Evolutionary conservation across 2,329 filamentous ascomycete species (phyloP).

Genomic region (Colletotrichum camelliae): DNA sequence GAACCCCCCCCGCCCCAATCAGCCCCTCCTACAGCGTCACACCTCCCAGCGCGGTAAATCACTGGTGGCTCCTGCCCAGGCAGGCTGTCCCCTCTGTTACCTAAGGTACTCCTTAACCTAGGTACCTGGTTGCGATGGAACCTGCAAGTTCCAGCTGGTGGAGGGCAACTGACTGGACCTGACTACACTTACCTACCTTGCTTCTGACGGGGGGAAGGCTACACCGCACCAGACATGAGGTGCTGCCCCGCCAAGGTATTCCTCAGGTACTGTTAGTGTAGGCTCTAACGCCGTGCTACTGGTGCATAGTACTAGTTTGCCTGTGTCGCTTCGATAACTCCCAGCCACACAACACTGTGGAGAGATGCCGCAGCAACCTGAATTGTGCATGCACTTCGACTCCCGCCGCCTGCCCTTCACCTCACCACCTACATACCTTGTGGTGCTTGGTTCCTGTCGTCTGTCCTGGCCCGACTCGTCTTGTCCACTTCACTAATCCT

Average conservation of each 20-base stretch:
- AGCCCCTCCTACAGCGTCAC: constrained; percentile 6
- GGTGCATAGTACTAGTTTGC: neutral
- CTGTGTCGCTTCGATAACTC: neutral
- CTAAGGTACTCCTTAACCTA: neutral
- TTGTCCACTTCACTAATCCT: neutral
- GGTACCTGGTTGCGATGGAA: neutral
- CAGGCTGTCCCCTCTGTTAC: neutral
- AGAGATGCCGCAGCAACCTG: neutral
- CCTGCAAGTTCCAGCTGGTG: constrained; percentile 10
- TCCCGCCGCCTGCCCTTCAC: constrained; percentile 11
- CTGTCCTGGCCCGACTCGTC: neutral
- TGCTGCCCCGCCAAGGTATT: neutral
- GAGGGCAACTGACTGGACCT: neutral
- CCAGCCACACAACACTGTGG: neutral
- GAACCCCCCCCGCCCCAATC: constrained; percentile 1
- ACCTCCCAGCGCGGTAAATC: neutral
- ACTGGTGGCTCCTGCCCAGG: neutral
- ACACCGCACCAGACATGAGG: neutral
- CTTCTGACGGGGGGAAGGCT: neutral
- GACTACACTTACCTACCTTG: neutral
- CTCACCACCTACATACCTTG: constrained; percentile 1
- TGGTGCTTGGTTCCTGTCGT: neutral
- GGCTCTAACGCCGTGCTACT: neutral
- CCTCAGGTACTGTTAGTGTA: neutral
- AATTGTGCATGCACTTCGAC: neutral